Evolutionary conservation across 306 rosid species (phyloP).

Genomic region (Hippophae rhamnoides): DNA sequence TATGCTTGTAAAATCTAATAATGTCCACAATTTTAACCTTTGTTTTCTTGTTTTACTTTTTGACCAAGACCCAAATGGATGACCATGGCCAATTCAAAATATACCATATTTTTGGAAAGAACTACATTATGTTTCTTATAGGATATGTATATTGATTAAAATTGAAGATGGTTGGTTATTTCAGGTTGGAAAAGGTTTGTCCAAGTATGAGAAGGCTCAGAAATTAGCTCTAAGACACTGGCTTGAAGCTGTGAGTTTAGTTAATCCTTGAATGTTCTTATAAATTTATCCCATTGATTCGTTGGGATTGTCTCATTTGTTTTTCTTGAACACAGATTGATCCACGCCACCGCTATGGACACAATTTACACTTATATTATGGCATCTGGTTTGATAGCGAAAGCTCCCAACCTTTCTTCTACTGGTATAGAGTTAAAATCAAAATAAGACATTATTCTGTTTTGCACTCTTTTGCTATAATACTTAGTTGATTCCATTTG

Average conservation of each 20-base stretch:
- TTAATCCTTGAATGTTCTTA: not conserved
- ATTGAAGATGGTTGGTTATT: slow-evolving; percentile 5
- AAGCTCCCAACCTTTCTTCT: slow-evolving; percentile 71
- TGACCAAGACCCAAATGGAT: slow-evolving; percentile 24
- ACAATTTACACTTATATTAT: slow-evolving; percentile 64
- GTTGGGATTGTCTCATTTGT: not conserved
- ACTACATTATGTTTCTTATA: not conserved
- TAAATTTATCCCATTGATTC: not conserved
- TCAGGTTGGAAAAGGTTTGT: slow-evolving; percentile 90
- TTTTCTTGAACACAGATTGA: slow-evolving; percentile 44
- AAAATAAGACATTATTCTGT: not conserved
- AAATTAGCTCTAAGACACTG: slow-evolving; percentile 70
- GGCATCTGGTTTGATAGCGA: slow-evolving; percentile 54
- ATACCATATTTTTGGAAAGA: slow-evolving; percentile 15
- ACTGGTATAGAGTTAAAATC: slow-evolving; percentile 36
- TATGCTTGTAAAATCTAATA: not conserved
- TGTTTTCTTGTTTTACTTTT: slow-evolving; percentile 14
- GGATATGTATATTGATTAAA: not conserved
- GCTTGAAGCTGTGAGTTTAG: slow-evolving; percentile 85
- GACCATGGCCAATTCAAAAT: slow-evolving; percentile 25
- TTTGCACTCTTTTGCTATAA: slow-evolving; percentile 6
- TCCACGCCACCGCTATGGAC: slow-evolving; percentile 88
- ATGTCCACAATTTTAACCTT: not conserved
- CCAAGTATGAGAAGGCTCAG: slow-evolving; percentile 70
- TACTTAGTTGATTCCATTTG: slow-evolving; percentile 10